Conservation (phyloP, 306 rosid species). For the Sphenostylis stenocarpa region DNA sequence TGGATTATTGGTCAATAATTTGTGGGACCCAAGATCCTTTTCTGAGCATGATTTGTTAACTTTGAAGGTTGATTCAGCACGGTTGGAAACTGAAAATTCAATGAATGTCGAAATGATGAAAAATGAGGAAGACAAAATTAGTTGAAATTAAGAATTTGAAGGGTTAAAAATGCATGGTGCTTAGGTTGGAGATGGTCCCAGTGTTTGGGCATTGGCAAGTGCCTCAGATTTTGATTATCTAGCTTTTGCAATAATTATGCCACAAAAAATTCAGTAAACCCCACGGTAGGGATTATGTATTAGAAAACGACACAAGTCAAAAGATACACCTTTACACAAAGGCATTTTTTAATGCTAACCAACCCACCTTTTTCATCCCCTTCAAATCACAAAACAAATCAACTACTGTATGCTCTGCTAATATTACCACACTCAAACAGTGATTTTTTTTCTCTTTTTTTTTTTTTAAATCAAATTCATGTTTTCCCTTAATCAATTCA, state of each 20-base stretch:
- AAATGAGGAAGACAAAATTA: not conserved
- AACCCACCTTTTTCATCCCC: not conserved
- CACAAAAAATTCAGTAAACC: constrained; percentile 31
- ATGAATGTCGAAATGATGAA: not conserved
- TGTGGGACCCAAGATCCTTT: not conserved
- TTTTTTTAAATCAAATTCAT: too few relatives aligned
- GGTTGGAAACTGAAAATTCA: not conserved
- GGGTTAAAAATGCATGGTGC: not conserved
- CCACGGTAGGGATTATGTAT: constrained; percentile 39
- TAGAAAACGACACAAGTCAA: constrained; percentile 49
- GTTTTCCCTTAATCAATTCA: too few relatives aligned
- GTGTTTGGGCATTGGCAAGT: not conserved
- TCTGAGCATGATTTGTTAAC: not conserved
- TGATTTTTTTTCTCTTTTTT: not conserved
- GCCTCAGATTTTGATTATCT: constrained; percentile 37
- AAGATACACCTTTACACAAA: constrained; percentile 38
- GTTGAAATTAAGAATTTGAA: not conserved
- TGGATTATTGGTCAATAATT: not conserved
- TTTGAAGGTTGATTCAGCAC: not conserved
- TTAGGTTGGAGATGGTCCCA: not conserved
- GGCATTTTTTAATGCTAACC: constrained; percentile 28
- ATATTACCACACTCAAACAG: not conserved
- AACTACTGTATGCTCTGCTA: not conserved
- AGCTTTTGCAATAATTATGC: constrained; percentile 44
- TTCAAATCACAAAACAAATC: constrained; percentile 6